These are phyloP conservation scores for Colletotrichum liaoningense DNA, from an alignment of 2,329 filamentous ascomycete genomes.

Conservation along the genomic window DNA sequence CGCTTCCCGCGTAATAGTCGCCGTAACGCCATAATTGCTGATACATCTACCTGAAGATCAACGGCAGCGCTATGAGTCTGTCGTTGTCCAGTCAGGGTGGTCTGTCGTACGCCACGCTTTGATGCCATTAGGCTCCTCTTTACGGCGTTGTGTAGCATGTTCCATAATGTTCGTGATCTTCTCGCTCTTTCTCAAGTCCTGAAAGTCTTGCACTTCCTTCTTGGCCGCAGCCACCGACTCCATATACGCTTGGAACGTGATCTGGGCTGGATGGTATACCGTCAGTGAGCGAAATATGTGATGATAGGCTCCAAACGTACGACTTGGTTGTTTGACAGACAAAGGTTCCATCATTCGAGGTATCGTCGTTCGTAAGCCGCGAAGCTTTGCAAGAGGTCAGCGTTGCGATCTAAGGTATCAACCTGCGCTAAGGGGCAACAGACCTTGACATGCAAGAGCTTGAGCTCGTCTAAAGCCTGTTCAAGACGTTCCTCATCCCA, in stretches of 20 bases:
- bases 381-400: conserved; percentile 49
- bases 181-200: conserved; percentile 57
- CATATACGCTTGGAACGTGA: conserved; percentile 58
- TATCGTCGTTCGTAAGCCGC: conserved; percentile 60
- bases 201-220: conserved; percentile 64
- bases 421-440: not conserved
- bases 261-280: conserved; percentile 57
- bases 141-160: conserved; percentile 63
- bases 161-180: conserved; percentile 62
- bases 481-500: conserved; percentile 63
- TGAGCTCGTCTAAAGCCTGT: conserved; percentile 61
- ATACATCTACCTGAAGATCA: too few relatives aligned
- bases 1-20: not conserved
- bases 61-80: not conserved
- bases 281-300: not conserved
- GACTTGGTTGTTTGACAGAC: conserved; percentile 59
- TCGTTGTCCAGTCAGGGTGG: conserved; percentile 65
- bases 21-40: conserved; percentile 4
- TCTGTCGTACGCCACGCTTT: conserved; percentile 69
- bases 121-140: conserved; percentile 66
- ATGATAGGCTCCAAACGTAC: conserved; percentile 51
- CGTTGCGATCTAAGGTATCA: not conserved
- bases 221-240: conserved; percentile 59
- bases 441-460: conserved; percentile 67
- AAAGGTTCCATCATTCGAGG: conserved; percentile 64